Base-by-base conservation (phyloP, 169 alveolate genomes). In the Plasmodium reichenowi region DNA sequence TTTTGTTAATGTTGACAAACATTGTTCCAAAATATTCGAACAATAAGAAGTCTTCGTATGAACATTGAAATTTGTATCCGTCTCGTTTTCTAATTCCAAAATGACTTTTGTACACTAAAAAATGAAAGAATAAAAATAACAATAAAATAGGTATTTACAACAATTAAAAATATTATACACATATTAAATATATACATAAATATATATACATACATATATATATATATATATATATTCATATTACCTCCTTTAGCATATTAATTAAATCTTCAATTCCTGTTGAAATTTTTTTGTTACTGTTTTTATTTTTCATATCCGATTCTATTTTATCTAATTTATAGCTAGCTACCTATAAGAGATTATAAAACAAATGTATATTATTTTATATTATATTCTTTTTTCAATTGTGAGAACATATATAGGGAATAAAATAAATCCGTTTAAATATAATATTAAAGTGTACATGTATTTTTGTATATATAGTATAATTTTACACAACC, bases 171-270 rank as follows among this genome's bases (percentile, higher is more conserved):
- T 56, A 56, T 56, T 15, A 15, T 10, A 56, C 5, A 12, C 17
- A 54, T 4, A 7, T 15, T 9, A 54, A n/a, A 56, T 15, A 24
- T 24, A 24, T 24, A 24, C 0, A 24, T 56, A 12, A n/a, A 2
- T 22, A 15, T 56, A 15, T 56, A 56, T 56, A n/a, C 7, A 54
- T 60, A 17, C 66, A 54, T 54, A 56, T 15, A 24, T 24, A 24
- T 24, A 24, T 2, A 24, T 56, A 12, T 56, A 2, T 22, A 15
- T 56, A 15, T 56, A 56, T 56, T 56, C 20, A 54, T 60, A 17
- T 78, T 64, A 78, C 89, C 89, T 66, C 91, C 26, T 85, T 85
- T 85, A 85, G 56, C 91, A 85, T 85, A n/a, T 70, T 62, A 58
- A 85, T 50, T 63, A 85, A 71, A 58, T 85, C 91, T 58, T 85